Conservation (phyloP, 352 stramenopile species). For the Phytophthora litchii region DNA sequence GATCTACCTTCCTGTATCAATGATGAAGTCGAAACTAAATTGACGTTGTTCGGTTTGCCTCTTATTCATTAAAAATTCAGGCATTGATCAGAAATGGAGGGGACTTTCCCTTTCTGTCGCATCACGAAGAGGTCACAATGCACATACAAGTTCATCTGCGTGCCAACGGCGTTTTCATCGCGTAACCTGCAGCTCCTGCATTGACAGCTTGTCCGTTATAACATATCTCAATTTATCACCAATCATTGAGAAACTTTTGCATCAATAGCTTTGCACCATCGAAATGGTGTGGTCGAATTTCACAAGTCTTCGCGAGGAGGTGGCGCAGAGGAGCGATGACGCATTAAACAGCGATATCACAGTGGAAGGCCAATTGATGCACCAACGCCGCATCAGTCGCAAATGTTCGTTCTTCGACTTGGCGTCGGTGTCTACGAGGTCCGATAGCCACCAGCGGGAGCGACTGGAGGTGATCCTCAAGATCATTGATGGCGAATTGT, state of each 20-base stretch:
- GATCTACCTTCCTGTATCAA: neutral
- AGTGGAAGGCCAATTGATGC: slow-evolving; percentile 78
- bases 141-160: slow-evolving; percentile 77
- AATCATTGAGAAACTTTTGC: slow-evolving; percentile 21
- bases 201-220: slow-evolving; percentile 8
- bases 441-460: slow-evolving; percentile 27
- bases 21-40: neutral
- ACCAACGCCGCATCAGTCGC: slow-evolving; percentile 72
- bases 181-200: slow-evolving; percentile 18
- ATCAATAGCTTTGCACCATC: slow-evolving; percentile 17
- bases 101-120: slow-evolving; percentile 77
- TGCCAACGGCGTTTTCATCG: slow-evolving; percentile 54
- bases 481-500: slow-evolving; percentile 71
- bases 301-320: slow-evolving; percentile 46
- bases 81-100: slow-evolving; percentile 70
- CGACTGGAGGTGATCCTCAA: slow-evolving; percentile 82
- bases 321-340: slow-evolving; percentile 32
- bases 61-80: slow-evolving; percentile 37
- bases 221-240: slow-evolving; percentile 20
- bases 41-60: neutral
- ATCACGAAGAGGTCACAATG: slow-evolving; percentile 78
- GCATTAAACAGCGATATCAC: slow-evolving; percentile 37
- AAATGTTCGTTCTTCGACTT: slow-evolving; percentile 85
- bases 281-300: slow-evolving; percentile 59
- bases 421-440: slow-evolving; percentile 30